Percentiles rank a stretch among this genome's conserved stretches.
These are phyloP conservation scores for Pezicula rhizophila DNA, from an alignment of 2,329 filamentous ascomycete genomes.

Conservation along the genomic window DNA sequence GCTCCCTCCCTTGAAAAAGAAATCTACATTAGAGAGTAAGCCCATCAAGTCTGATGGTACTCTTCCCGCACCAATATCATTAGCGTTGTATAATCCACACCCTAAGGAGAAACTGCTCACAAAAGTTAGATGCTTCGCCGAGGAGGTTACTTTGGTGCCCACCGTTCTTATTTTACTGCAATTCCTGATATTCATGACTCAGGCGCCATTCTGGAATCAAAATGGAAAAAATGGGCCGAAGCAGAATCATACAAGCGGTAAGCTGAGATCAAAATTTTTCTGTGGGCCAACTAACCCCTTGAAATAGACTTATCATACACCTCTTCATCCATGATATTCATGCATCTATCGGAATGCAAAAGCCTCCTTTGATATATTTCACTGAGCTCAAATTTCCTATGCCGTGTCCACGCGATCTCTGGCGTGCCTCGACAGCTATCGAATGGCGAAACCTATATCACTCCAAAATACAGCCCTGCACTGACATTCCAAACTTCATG, in stretches of 20 bases:
- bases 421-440: constrained; percentile 56
- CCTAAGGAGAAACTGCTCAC: background rate
- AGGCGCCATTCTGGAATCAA: constrained; percentile 49
- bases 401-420: constrained; percentile 55
- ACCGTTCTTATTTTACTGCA: constrained; percentile 46
- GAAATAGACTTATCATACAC: constrained; percentile 52
- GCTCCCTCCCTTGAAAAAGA: too few species aligned
- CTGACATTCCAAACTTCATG: background rate
- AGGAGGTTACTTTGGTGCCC: constrained; percentile 31
- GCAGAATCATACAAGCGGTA: constrained; percentile 61
- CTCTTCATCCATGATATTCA: constrained; percentile 62
- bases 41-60: background rate
- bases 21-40: too few species aligned
- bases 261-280: background rate
- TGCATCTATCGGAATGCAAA: constrained; percentile 59
- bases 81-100: background rate
- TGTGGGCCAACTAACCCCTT: constrained; percentile 5
- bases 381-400: constrained; percentile 61
- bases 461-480: background rate
- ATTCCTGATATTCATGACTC: constrained; percentile 49
- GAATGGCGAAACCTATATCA: constrained; percentile 61
- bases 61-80: background rate
- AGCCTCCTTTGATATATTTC: constrained; percentile 60
- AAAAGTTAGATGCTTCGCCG: constrained; percentile 40
- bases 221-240: constrained; percentile 60